Evolutionary conservation across 805 yeast genomes (phyloP), one percentile per base, ranked within the genome.

Genomic region (Tetrapisispora namnaoensis): DNA sequence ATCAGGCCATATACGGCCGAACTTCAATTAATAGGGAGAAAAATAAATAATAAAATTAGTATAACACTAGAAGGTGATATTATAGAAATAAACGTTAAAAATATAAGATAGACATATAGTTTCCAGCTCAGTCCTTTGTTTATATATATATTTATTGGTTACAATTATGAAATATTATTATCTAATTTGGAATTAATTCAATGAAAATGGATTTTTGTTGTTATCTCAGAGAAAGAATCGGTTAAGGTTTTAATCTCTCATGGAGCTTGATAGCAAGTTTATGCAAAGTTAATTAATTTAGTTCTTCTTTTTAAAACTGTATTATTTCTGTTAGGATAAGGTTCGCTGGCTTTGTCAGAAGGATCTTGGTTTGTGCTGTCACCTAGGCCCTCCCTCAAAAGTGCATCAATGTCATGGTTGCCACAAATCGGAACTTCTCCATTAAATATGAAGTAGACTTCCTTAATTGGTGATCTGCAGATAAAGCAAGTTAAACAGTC

Each of bases 401-500:
- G 48, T 4, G 53, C 47, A 9, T 60, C 61, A 42, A 61, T 52
- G 42, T 64, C 67, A 50, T 65, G 69, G 22, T 58, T 51, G 20
- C 49, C 49, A 49, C 69, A 65, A 16, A 65, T 50, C 11, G 67
- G 61, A 17, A 59, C 50, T 30, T 56, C 55, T 27, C 50, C 53
- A 49, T 63, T 64, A 50, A 60, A 60, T 8, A 65, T 52, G 46
- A 54, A 70, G 59, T 79, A 85, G 60, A 83, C 91, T 20, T 65
- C 66, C 3, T 61, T 62, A 46, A 85, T 83, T 8, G 57, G 54
- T 2, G 58, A 55, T 8, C 68, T 60, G 68, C 98, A 90, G 38
- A 72, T 69, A 43, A 68, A 62, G 67, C 98, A 91, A 45, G 67
- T 71, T 56, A 90, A 73, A 64, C 98, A 91, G 21, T 72, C 65